Conservation (phyloP, 2,329 filamentous ascomycete species). For the Neonectria sp. region DNA sequence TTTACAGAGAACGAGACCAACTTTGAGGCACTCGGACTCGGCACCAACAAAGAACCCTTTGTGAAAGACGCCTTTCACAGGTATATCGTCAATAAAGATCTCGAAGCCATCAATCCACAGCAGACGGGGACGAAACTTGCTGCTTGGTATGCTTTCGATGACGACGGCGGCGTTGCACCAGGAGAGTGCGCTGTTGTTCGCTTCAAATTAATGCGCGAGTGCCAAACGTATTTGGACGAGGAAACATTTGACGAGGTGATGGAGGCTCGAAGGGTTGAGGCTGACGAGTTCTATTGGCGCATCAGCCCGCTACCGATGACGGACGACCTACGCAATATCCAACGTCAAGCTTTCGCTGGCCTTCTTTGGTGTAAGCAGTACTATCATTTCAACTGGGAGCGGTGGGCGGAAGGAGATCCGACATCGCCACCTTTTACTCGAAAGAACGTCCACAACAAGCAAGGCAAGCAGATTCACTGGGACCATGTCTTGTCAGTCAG, state of each 20-base stretch:
- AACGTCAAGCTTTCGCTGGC: constrained; percentile 92
- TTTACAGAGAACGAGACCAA: constrained; percentile 99
- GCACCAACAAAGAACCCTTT: constrained; percentile 81
- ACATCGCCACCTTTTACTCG: constrained; percentile 83
- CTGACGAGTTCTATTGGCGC: constrained; percentile 95
- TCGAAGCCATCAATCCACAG: constrained; percentile 84
- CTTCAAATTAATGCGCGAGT: constrained; percentile 85
- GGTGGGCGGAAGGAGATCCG: constrained; percentile 97
- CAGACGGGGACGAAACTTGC: constrained; percentile 90
- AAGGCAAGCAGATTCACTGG: constrained; percentile 96
- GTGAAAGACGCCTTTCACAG: constrained; percentile 97
- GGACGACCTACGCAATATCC: constrained; percentile 94
- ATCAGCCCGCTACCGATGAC: constrained; percentile 95
- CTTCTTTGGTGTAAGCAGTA: constrained; percentile 99
- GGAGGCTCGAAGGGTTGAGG: constrained; percentile 86
- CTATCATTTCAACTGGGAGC: constrained; percentile 97
- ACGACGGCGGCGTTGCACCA: constrained; percentile 87
- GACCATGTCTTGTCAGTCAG: constrained; percentile 98
- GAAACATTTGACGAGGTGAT: constrained; percentile 93
- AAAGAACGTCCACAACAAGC: constrained; percentile 85
- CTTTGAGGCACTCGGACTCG: constrained; percentile 71
- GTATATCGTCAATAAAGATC: constrained; percentile 86
- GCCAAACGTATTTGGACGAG: constrained; percentile 89
- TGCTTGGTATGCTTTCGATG: constrained; percentile 95
- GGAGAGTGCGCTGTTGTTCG: constrained; percentile 96